Base-by-base conservation (phyloP, 441 rosid species). In the Jatropha podagrica region DNA sequence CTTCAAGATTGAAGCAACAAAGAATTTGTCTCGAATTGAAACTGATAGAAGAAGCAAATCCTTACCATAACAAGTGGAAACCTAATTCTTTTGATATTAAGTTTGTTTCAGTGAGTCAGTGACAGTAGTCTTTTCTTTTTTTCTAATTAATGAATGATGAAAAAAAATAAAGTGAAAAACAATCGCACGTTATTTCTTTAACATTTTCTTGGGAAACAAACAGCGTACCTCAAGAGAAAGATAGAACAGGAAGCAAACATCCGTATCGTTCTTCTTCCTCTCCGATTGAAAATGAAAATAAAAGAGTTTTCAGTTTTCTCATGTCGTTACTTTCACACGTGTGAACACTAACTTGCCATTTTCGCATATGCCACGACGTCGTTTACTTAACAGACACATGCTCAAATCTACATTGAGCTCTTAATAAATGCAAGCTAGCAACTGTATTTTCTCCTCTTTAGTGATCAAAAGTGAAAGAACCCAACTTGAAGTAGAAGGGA, bases 241-340 rank as follows among this genome's bases (percentile, higher is more conserved):
- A 72, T 74, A 68, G 81, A 60, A 84, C 82, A 78, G 67, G 68
- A 67, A 71, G 56, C 69, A 46, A 85, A n/a, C 90, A 87, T 83
- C 70, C 55, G 68, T 65, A 52, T 59, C 52, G 41, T 58, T 58
- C 61, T 58, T 52, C 71, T 37, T 23, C 9, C 32, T 44, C 20
- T 26, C 5, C 20, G n/a, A 4, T 1, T 0, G 63, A 55, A 40
- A 12, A 5, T 41, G 9, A 38, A 42, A 41, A 17, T 0, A 10
- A 6, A 14, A 12, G 13, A 1, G 17, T 52, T 52, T 14, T 52
- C 18, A 44, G 48, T 52, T 52, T 27, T 27, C 23, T 26, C 44
- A 0, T 7, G 23, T 49, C 23, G 20, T 17, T 49, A 26, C 23
- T 51, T 11, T 14, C 44, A 27, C 72, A 68, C 48, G 48, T 44